A percentile compares a stretch with the other conserved stretches of the same genome.
These are phyloP conservation scores for Pueraria montana DNA, from an alignment of 306 rosid species.

Conservation along the genomic window DNA sequence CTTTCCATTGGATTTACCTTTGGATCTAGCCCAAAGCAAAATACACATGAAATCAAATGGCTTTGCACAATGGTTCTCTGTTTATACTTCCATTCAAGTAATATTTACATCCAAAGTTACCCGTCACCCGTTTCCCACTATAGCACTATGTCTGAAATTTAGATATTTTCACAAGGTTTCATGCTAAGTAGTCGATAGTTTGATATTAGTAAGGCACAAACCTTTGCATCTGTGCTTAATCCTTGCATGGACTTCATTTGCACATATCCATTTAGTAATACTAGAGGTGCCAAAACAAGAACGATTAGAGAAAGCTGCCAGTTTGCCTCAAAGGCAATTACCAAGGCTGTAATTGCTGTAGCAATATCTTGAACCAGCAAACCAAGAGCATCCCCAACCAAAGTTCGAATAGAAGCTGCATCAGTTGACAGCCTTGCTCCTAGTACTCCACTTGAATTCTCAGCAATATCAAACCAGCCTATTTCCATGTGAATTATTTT, in stretches of 20 bases:
- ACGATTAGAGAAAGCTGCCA: constrained; percentile 77
- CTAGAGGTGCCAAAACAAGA: constrained; percentile 68
- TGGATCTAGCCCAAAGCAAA: neutral
- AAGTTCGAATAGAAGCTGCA: constrained; percentile 66
- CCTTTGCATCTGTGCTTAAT: constrained; percentile 77
- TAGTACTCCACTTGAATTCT: constrained; percentile 78
- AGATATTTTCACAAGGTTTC: neutral
- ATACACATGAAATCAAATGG: constrained; percentile 26
- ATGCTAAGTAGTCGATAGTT: constrained; percentile 2
- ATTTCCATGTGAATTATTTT: constrained; percentile 80
- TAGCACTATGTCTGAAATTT: neutral
- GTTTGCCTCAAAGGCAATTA: constrained; percentile 71
- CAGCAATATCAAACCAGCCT: constrained; percentile 78
- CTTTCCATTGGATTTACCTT: neutral
- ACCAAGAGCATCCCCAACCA: constrained; percentile 82
- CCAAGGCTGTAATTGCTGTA: constrained; percentile 63
- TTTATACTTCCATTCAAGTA: neutral
- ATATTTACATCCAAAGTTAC: constrained; percentile 1
- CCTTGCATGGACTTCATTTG: constrained; percentile 73
- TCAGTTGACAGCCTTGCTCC: constrained; percentile 83
- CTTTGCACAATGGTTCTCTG: neutral
- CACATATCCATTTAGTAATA: constrained; percentile 59
- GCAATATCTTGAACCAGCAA: constrained; percentile 67
- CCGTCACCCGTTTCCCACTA: no score
- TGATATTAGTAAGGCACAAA: constrained; percentile 42